Conservation (phyloP, 768 basidiomycete genomes). For the Zangia roseola region DNA sequence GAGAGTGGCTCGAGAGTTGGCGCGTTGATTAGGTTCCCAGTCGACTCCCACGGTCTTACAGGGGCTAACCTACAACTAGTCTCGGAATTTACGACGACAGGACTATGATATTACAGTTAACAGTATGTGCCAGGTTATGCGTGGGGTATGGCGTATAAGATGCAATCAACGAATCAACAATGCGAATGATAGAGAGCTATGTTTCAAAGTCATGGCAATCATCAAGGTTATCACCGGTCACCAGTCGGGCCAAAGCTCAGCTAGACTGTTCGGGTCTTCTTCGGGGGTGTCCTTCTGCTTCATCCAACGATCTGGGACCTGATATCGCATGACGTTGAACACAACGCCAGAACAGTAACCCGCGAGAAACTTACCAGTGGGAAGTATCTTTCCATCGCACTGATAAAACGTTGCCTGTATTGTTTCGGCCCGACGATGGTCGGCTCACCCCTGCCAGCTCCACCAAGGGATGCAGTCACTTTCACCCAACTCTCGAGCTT, state of each 20-base stretch:
- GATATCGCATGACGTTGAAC: neutral
- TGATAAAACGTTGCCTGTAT: constrained; percentile 84
- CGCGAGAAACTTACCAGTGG: constrained; percentile 56
- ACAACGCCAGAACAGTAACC: neutral
- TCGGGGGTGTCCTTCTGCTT: constrained; percentile 78
- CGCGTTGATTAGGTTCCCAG: neutral
- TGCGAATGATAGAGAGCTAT: neutral
- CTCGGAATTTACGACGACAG: neutral
- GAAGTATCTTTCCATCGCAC: constrained; percentile 89
- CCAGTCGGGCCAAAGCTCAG: constrained; percentile 68
- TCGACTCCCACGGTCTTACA: neutral
- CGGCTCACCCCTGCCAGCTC: constrained; percentile 81
- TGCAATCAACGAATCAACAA: constrained; percentile 17
- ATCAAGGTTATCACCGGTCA: constrained; percentile 32
- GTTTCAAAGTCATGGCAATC: neutral
- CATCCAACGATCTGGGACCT: constrained; percentile 93
- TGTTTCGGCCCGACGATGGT: constrained; percentile 96
- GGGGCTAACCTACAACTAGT: too few relatives aligned
- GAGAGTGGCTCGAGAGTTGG: constrained; percentile 3
- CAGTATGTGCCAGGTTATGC: constrained; percentile 30
- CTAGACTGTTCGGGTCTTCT: constrained; percentile 59
- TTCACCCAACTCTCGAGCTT: constrained; percentile 98
- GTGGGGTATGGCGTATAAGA: constrained; percentile 17
- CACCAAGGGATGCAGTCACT: constrained; percentile 87
- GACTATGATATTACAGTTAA: constrained; percentile 16